A percentile compares a stretch with the other conserved stretches of the same genome.
Evolutionary conservation across 257 asterid species (phyloP).

Genomic region (Solanum piurae): DNA sequence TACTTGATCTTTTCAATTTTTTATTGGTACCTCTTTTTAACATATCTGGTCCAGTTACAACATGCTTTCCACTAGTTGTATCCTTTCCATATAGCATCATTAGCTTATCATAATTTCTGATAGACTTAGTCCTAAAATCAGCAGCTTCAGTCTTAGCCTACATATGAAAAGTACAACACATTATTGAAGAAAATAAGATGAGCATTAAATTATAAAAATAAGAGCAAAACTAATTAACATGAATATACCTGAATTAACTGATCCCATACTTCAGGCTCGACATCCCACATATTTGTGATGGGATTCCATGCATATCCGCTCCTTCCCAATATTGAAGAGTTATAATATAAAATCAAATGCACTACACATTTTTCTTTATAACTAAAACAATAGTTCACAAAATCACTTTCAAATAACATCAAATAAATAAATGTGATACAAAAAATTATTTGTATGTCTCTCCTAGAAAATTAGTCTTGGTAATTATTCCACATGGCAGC

Average conservation of each 20-base stretch:
- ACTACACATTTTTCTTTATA: not conserved
- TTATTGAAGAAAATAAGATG: not conserved
- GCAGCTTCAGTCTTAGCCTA: not conserved
- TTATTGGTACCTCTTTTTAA: not conserved
- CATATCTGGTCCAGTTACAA: not conserved
- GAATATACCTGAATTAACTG: not conserved
- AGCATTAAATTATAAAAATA: not conserved
- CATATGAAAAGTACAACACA: not conserved
- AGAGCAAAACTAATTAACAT: not conserved
- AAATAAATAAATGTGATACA: no score
- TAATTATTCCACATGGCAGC: not conserved
- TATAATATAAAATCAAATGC: not conserved
- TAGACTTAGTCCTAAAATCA: not conserved
- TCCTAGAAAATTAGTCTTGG: not conserved
- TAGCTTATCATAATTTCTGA: not conserved
- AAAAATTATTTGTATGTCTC: no score
- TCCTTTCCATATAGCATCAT: no score
- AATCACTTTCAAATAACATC: not conserved
- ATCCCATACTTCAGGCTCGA: not conserved
- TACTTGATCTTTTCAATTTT: not conserved
- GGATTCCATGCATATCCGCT: not conserved
- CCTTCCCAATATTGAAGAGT: not conserved
- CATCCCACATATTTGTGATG: not conserved
- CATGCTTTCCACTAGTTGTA: not conserved
- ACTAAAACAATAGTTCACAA: not conserved